These are phyloP conservation scores for Rhododendron ovatum DNA, from an alignment of 148 eudicot species.

Conservation along the genomic window DNA sequence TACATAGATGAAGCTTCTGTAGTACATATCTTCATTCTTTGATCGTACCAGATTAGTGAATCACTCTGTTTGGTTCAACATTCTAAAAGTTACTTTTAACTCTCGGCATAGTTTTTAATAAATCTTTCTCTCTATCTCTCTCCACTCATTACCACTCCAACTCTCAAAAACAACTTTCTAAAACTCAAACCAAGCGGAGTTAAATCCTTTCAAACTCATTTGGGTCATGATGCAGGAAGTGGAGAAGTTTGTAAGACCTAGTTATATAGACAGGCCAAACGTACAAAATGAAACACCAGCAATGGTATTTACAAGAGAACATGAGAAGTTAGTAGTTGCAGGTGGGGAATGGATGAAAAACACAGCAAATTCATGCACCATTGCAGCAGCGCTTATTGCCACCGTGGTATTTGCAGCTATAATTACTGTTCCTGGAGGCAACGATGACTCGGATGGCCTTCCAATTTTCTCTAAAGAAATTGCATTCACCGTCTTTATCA, in stretches of 20 bases:
- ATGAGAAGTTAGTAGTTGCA: not conserved
- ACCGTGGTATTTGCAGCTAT: not conserved
- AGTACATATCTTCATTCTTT: not conserved
- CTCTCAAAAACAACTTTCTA: no score
- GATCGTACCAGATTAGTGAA: not conserved
- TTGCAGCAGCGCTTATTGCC: constrained; percentile 1
- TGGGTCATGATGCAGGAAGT: not conserved
- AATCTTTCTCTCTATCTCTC: no score
- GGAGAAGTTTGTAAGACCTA: not conserved
- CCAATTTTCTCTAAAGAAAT: not conserved
- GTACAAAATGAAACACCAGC: not conserved
- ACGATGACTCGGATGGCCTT: not conserved
- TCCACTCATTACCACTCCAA: no score
- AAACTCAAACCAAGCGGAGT: no score
- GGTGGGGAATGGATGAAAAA: constrained; percentile 7
- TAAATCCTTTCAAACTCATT: not conserved
- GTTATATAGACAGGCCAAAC: not conserved
- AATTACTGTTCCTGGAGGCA: constrained; percentile 1
- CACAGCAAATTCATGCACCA: constrained; percentile 8
- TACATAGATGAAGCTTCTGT: no score
- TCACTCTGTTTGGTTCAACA: no score
- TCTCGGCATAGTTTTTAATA: no score
- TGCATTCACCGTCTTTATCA: not conserved
- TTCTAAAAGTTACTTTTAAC: no score
- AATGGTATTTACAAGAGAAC: not conserved